These are phyloP conservation scores for Sclerotinia minor DNA, from an alignment of 2,329 filamentous ascomycete species.

Conservation along the genomic window DNA sequence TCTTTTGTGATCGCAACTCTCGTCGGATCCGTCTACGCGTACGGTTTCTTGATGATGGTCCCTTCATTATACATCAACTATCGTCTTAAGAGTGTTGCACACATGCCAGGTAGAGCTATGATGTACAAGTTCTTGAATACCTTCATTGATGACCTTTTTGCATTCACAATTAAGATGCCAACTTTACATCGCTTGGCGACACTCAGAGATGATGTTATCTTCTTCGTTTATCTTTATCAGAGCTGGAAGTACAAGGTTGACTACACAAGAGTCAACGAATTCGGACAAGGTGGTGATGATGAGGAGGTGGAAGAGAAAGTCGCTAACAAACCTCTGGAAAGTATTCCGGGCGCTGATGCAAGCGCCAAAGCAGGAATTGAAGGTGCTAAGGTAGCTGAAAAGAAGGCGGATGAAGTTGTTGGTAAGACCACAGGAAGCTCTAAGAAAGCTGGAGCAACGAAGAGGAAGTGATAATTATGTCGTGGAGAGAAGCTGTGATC, in stretches of 20 bases:
- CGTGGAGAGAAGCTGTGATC: not conserved
- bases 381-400: slow-evolving; percentile 39
- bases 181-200: slow-evolving; percentile 89
- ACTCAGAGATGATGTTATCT: slow-evolving; percentile 92
- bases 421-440: slow-evolving; percentile 50
- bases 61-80: slow-evolving; percentile 99
- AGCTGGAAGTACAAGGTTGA: slow-evolving; percentile 90
- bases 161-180: slow-evolving; percentile 99
- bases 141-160: slow-evolving; percentile 98
- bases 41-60: slow-evolving; percentile 99
- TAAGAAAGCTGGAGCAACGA: slow-evolving; percentile 51
- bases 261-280: slow-evolving; percentile 92
- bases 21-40: slow-evolving; percentile 94
- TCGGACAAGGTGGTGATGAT: slow-evolving; percentile 96
- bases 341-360: slow-evolving; percentile 31
- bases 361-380: slow-evolving; percentile 37
- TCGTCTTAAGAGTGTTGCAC: slow-evolving; percentile 88
- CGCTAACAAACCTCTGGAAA: slow-evolving; percentile 43
- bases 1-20: slow-evolving; percentile 93
- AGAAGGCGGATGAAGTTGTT: slow-evolving; percentile 28
- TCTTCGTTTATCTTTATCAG: slow-evolving; percentile 97
- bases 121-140: slow-evolving; percentile 98
- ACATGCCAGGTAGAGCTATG: slow-evolving; percentile 97
- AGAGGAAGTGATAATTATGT: slow-evolving; percentile 46
- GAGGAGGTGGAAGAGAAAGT: slow-evolving; percentile 60